phyloP scores from a whole-genome alignment of 2,329 filamentous ascomycete genomes.

The Cordyceps cicadae region DNA sequence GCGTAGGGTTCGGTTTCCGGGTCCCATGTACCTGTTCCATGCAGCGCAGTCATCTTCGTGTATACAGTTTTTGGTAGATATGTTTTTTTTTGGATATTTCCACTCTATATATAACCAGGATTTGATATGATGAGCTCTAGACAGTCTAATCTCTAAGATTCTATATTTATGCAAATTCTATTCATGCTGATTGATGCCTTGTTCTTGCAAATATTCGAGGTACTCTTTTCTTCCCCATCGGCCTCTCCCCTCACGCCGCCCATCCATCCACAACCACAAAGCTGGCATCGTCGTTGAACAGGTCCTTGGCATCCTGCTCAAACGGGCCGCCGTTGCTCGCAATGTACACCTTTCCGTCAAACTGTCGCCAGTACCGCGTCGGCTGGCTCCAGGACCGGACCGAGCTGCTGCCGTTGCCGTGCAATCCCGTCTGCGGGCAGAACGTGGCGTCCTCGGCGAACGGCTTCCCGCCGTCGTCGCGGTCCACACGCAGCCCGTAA shows the following conservation, averaged over 20 bases:
- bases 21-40: not conserved
- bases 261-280: not conserved
- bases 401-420: constrained; percentile 39
- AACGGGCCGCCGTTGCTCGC: constrained; percentile 39
- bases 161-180: too few species aligned
- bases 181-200: too few species aligned
- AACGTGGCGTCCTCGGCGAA: constrained; percentile 57
- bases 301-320: not conserved
- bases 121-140: too few species aligned
- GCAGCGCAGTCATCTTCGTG: not conserved
- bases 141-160: too few species aligned
- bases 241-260: not conserved
- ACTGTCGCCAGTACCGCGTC: constrained; percentile 51
- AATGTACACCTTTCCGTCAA: constrained; percentile 17
- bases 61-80: not conserved
- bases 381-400: constrained; percentile 53
- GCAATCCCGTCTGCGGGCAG: constrained; percentile 45
- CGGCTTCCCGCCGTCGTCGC: constrained; percentile 46
- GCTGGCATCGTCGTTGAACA: constrained; percentile 3
- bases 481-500: constrained; percentile 41
- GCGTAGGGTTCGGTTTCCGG: too few species aligned
- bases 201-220: too few species aligned
- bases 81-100: not conserved
- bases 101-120: not conserved
- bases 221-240: too few species aligned